phyloP scores from a whole-genome alignment of 257 asterid genomes.

The Solanum medicagineum region DNA sequence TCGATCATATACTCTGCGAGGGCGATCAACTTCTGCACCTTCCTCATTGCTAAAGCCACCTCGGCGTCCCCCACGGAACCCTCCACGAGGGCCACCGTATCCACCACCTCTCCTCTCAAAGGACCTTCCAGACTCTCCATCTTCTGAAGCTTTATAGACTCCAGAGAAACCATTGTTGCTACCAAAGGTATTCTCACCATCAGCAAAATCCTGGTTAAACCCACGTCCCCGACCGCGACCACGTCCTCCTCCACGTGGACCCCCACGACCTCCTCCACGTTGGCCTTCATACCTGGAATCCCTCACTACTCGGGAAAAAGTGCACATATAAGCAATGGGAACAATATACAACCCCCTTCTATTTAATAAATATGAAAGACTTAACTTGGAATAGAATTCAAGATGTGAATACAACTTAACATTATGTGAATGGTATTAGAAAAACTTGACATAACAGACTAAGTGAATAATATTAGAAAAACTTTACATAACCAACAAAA shows the following conservation, averaged over 20 bases:
- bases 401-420: background rate
- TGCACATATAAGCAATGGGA: background rate
- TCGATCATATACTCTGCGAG: conserved; percentile 17
- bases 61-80: conserved; percentile 21
- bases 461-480: no score
- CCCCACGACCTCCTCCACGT: conserved; percentile 27
- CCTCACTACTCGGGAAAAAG: conserved; percentile 12
- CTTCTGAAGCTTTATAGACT: conserved; percentile 5
- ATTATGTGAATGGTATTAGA: background rate
- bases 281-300: conserved; percentile 20
- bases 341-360: background rate
- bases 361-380: background rate
- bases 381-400: background rate
- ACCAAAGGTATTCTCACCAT: no score
- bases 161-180: no score
- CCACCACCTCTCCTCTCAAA: conserved; percentile 14
- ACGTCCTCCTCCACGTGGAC: conserved; percentile 18
- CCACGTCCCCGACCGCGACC: conserved; percentile 1
- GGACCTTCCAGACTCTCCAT: conserved; percentile 14
- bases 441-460: background rate
- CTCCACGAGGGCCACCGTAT: conserved; percentile 21
- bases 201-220: no score
- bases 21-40: conserved; percentile 12
- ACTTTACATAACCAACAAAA: no score
- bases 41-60: conserved; percentile 25